Percentiles rank a stretch among this genome's conserved stretches.
phyloP scores from a whole-genome alignment of 1,284 basidiomycete species.

The Ganoderma boninense region DNA sequence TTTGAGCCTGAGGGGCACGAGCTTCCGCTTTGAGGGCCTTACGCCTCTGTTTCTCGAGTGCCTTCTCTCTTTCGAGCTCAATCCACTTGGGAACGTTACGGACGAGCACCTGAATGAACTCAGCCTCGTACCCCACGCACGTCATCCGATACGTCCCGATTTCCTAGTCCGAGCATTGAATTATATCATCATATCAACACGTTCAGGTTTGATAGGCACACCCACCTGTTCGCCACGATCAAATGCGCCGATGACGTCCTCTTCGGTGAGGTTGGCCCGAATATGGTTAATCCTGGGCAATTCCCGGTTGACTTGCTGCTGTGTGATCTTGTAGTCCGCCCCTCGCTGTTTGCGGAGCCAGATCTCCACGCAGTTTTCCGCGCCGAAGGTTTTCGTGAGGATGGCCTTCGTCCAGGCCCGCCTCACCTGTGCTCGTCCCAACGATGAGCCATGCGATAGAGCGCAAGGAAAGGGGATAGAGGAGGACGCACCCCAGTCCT shows the following conservation, averaged over 20 bases:
- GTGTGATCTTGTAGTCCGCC: conserved; percentile 1
- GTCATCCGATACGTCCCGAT: conserved; percentile 10
- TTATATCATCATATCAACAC: too few species aligned
- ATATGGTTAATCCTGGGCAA: not conserved
- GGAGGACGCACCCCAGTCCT: not conserved
- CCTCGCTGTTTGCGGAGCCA: conserved; percentile 6
- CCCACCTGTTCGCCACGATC: conserved; percentile 14
- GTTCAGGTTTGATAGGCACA: too few species aligned
- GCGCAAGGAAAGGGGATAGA: not conserved
- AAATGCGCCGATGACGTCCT: conserved; percentile 2
- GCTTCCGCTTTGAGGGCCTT: not conserved
- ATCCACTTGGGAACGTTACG: conserved; percentile 1
- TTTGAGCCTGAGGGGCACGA: too few species aligned
- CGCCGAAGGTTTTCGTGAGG: not conserved
- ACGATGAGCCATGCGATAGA: not conserved
- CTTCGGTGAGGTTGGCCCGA: not conserved
- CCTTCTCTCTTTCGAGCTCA: not conserved
- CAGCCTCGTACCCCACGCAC: conserved; percentile 17
- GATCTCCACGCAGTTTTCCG: not conserved
- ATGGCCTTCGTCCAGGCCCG: conserved; percentile 6
- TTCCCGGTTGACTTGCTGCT: not conserved
- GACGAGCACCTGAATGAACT: conserved; percentile 3
- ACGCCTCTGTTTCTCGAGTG: not conserved
- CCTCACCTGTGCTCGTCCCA: not conserved
- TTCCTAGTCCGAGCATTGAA: not conserved